These are phyloP conservation scores for Oropetium thomaeum DNA, from an alignment of 176 grass and related monocot genomes.

Conservation along the genomic window DNA sequence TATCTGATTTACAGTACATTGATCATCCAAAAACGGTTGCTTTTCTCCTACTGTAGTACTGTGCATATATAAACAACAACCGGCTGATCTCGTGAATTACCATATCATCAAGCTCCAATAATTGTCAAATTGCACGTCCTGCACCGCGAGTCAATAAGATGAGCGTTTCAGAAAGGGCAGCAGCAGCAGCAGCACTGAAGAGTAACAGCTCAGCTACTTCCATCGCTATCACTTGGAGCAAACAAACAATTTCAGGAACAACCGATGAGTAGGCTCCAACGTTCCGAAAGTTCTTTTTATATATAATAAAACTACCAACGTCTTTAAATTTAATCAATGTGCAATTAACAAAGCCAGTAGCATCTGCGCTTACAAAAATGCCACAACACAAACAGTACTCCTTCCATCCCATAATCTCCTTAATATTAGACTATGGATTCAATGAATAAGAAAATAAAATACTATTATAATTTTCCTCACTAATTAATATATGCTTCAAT, in stretches of 20 bases:
- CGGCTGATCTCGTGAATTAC: neutral
- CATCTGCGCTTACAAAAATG: conserved; percentile 1
- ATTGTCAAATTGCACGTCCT: neutral
- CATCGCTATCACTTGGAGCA: conserved; percentile 9
- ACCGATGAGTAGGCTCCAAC: neutral
- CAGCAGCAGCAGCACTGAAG: neutral
- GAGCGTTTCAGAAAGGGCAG: conserved; percentile 11
- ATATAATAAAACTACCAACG: neutral
- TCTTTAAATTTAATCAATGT: neutral
- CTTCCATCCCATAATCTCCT: no score
- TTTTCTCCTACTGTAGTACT: neutral
- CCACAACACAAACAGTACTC: no score
- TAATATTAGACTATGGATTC: no score
- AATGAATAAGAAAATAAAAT: no score
- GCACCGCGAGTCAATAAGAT: neutral
- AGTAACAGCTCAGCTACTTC: neutral
- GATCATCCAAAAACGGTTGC: neutral
- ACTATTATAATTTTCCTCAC: no score
- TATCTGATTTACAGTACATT: neutral
- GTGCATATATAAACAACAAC: no score
- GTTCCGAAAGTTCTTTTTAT: neutral
- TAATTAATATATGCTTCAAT: no score
- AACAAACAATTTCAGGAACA: neutral
- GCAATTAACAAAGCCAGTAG: neutral
- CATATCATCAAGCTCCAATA: neutral